Base-by-base conservation (phyloP, 2,329 filamentous ascomycete genomes). In the Fusarium phyllophilum region DNA sequence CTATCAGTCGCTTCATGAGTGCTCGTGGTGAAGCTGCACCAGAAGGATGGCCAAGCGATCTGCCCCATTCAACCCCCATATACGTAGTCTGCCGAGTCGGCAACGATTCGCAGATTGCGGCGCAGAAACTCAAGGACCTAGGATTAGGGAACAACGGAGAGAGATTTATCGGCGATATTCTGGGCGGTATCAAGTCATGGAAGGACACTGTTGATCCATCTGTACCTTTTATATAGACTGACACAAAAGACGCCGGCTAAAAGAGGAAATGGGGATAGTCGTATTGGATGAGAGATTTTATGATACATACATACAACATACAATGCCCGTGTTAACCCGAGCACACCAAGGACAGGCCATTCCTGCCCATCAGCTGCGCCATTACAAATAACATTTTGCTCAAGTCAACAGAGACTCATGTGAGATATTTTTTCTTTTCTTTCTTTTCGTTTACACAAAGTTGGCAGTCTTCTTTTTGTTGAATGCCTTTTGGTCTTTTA, bases 401-500 rank as follows among this genome's bases (percentile, higher is more conserved):
- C 54, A 51, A 74, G 58, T 59, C 66, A 41, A 60, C 38, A 57
- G 38, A 24, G 56, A 52, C 33, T 61, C 44, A 52, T 33, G 62
- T 55, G 55, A 51, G 41, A 54, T 39, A 48, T 51, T 65, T 62
- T 62, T 57, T 29, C 12, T 29, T 46, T 61, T 24, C 22, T 17
- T 54, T 20, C 54, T 61, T 49, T 54, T 24, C 54, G 56, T 51
- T 85, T 82, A 92, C 73, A 91, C 83, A 82, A 91, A 90, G 78
- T 85, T 89, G 75, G 86, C 90, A 82, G 90, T 91, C 90, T 97
- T 92, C 90, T 97, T 97, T 87, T 95, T 95, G 86, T 97, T 97
- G 85, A 97, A 99, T 15, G 95, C 96, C 72, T 96, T 89, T 87
- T 98, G 96, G 81, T 99, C 96, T 87, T 97, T 98, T 79, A 99